Percentiles rank a stretch among this genome's conserved stretches.
phyloP scores from a whole-genome alignment of 2,329 filamentous ascomycete genomes.

The Xylaria digitata region DNA sequence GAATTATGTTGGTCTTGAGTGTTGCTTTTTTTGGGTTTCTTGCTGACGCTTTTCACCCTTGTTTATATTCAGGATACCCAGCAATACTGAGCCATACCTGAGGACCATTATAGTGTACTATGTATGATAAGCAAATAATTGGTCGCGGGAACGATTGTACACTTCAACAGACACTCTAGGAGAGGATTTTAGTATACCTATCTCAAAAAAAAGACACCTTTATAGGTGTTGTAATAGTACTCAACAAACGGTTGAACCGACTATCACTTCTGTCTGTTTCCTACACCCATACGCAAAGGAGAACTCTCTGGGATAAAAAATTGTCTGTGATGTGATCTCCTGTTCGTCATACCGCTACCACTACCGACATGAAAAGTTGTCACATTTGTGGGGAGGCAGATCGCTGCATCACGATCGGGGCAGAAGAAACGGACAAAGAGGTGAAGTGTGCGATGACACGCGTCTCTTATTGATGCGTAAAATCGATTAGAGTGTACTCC shows the following conservation, averaged over 20 bases:
- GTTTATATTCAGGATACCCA: conserved; percentile 15
- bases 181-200: neutral
- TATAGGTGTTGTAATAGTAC: conserved; percentile 5
- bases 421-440: conserved; percentile 18
- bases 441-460: conserved; percentile 33
- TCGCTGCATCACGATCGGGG: conserved; percentile 28
- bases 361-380: conserved; percentile 33
- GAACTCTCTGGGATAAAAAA: conserved; percentile 6
- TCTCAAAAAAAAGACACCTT: neutral
- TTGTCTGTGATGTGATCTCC: conserved; percentile 11
- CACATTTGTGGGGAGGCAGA: conserved; percentile 30
- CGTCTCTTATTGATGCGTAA: conserved; percentile 30
- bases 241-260: neutral
- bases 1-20: conserved; percentile 27
- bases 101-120: neutral
- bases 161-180: conserved; percentile 2
- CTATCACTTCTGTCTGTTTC: neutral
- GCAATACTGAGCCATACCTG: conserved; percentile 1
- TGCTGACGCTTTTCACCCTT: conserved; percentile 28
- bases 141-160: conserved; percentile 5
- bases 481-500: conserved; percentile 12
- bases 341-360: conserved; percentile 28
- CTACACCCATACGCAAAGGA: neutral
- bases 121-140: conserved; percentile 28
- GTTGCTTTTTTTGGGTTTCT: conserved; percentile 37